These are phyloP conservation scores for Parastagonospora nodorum DNA, from an alignment of 2,329 filamentous ascomycete species.

Conservation along the genomic window DNA sequence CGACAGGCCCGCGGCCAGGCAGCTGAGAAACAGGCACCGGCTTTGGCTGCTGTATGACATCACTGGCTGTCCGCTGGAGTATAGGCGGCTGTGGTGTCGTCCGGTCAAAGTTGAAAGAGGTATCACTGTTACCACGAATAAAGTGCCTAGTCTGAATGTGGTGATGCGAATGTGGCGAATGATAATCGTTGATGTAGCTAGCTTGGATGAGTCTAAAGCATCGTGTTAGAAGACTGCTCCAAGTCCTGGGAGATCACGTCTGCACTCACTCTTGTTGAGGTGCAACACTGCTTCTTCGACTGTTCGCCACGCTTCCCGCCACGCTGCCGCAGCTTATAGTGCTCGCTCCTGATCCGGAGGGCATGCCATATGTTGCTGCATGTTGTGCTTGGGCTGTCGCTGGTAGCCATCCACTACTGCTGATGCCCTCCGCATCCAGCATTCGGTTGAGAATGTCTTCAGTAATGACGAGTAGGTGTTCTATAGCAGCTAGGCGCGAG, in stretches of 20 bases:
- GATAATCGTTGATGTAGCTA: constrained; percentile 21
- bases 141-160: constrained; percentile 24
- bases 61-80: constrained; percentile 32
- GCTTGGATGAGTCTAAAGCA: background rate
- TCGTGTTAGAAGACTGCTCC: background rate
- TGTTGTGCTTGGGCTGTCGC: constrained; percentile 40
- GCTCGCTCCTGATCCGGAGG: constrained; percentile 13
- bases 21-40: constrained; percentile 29
- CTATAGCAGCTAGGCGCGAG: constrained; percentile 35
- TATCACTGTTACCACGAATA: constrained; percentile 31
- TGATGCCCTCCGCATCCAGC: constrained; percentile 40
- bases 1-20: constrained; percentile 7
- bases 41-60: constrained; percentile 34
- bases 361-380: constrained; percentile 26
- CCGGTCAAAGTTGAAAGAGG: constrained; percentile 10
- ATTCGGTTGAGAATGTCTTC: constrained; percentile 41
- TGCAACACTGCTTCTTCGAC: constrained; percentile 32
- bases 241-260: constrained; percentile 2
- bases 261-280: constrained; percentile 28
- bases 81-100: constrained; percentile 12
- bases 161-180: constrained; percentile 24
- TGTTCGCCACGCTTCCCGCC: constrained; percentile 20
- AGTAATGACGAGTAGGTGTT: constrained; percentile 44
- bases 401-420: constrained; percentile 43
- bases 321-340: constrained; percentile 7